Conservation (phyloP, 139 green algal genomes). For the Coccomyxa sp. region DNA sequence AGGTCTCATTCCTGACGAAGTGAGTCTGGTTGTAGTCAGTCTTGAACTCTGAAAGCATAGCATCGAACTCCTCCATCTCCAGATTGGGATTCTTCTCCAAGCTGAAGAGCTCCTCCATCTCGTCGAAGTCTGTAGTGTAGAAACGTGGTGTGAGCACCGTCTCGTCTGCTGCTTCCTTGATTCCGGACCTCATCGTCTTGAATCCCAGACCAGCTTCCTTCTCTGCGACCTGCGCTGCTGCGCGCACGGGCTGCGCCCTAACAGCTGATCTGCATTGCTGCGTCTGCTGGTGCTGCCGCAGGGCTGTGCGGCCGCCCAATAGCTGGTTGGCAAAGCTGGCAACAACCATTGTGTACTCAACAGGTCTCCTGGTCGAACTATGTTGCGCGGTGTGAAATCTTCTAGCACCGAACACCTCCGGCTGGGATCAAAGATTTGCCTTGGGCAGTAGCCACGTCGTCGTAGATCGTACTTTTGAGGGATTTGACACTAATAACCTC, state of each 20-base stretch:
- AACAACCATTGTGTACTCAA: background rate
- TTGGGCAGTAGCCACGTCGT: too few relatives aligned
- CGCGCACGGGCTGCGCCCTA: background rate
- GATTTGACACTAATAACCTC: too few relatives aligned
- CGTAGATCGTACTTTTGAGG: too few relatives aligned
- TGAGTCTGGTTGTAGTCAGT: constrained; percentile 98
- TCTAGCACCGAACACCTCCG: too few relatives aligned
- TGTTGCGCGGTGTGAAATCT: too few relatives aligned
- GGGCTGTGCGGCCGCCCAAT: background rate
- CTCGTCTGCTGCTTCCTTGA: constrained; percentile 80
- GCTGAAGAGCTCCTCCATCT: constrained; percentile 97
- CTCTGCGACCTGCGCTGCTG: constrained; percentile 3
- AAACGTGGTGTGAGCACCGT: constrained; percentile 93
- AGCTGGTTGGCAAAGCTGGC: background rate
- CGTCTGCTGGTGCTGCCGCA: background rate
- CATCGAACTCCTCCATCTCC: constrained; percentile 82
- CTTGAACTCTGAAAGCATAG: constrained; percentile 90
- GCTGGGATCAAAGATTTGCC: too few relatives aligned
- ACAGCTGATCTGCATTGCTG: background rate
- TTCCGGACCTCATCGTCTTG: constrained; percentile 80
- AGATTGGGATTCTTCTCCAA: constrained; percentile 93
- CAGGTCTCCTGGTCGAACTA: too few relatives aligned
- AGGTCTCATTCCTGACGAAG: constrained; percentile 97
- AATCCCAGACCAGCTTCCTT: constrained; percentile 48
- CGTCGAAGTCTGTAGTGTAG: constrained; percentile 99